Evolutionary conservation across 2,329 filamentous ascomycete species (phyloP), one percentile per base, ranked within the genome.

Genomic region (Claviceps humidiphila): DNA sequence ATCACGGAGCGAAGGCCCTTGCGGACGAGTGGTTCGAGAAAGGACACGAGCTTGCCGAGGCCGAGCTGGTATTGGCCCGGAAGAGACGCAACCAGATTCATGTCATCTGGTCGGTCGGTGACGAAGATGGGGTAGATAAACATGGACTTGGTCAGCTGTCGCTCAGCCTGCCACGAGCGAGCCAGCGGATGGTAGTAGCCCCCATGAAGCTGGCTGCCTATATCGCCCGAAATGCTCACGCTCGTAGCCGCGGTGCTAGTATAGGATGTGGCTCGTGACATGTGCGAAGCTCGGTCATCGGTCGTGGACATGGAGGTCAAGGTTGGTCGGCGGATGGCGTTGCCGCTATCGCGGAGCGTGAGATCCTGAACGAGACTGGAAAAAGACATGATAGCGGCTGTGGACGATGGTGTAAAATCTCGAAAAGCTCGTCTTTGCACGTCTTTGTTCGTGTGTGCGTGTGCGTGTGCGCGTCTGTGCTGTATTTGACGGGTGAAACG

Each of bases 71-170:
- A 76, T 69, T 97, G 91, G 66, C 89, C 89, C 1, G 93, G 93
- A 4, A 98, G 80, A 20, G 90, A 95, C 49, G 90, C 85, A 53
- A 98, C 94, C 16, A 86, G 76, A 14, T 84, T 86, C 72, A 96
- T 87, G 72, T 97, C 91, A 63, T 97, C 88, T 39, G 91, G 87
- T 64, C 87, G 81, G 69, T 98, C 93, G 62, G 93, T 95, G 58
- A 98, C 81, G 74, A 98, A 98, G 59, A 98, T 78, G 13, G 93
- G 93, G 71, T 94, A 97, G 63, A 98, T 96, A 63, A 98, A 84
- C 93, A 97, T 97, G 40, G 90, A 93, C 89, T 91, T 91, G 56
- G 87, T 91, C 66, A 93, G 75, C 71, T 91, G 87, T 58, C 85
- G 78, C 71, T 91, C 87, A 38, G 86, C 82, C 68, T 93, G 87